Percentiles rank a stretch among this genome's conserved stretches.
phyloP scores from a whole-genome alignment of 371 early-diverging fungal species.

The Syncephalastrum racemosum region DNA sequence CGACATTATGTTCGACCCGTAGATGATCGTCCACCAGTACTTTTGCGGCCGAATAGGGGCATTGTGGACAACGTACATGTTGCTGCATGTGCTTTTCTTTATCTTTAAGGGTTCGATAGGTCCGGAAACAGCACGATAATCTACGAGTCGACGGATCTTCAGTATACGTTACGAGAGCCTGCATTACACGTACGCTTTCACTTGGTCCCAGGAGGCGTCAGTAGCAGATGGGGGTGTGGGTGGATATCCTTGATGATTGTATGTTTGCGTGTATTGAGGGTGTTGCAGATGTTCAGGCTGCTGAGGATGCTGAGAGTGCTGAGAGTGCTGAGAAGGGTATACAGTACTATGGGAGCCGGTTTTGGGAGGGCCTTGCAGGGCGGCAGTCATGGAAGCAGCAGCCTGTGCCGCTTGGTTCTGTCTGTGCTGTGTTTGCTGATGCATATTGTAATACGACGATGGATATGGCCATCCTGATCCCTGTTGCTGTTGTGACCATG shows the following conservation, averaged over 20 bases:
- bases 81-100: slow-evolving; percentile 31
- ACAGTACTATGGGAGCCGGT: not conserved
- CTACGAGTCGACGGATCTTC: not conserved
- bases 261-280: slow-evolving; percentile 6
- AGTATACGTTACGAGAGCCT: not conserved
- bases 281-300: slow-evolving; percentile 6
- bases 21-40: slow-evolving; percentile 28
- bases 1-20: slow-evolving; percentile 21
- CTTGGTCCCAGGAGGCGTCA: not conserved
- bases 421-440: slow-evolving; percentile 34
- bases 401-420: slow-evolving; percentile 25
- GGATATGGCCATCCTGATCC: not conserved
- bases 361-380: slow-evolving; percentile 12
- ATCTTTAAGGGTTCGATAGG: slow-evolving; percentile 25
- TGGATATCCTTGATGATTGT: slow-evolving; percentile 10
- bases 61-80: slow-evolving; percentile 36
- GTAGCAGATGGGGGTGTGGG: slow-evolving; percentile 4
- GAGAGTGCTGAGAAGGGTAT: slow-evolving; percentile 6
- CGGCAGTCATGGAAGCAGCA: slow-evolving; percentile 28
- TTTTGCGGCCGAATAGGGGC: slow-evolving; percentile 27
- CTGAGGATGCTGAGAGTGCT: slow-evolving; percentile 5
- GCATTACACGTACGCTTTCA: not conserved
- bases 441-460: slow-evolving; percentile 21
- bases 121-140: slow-evolving; percentile 28
- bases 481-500: not conserved